These are phyloP conservation scores for Claviceps sp. DNA, from an alignment of 2,329 filamentous ascomycete genomes.

Conservation along the genomic window DNA sequence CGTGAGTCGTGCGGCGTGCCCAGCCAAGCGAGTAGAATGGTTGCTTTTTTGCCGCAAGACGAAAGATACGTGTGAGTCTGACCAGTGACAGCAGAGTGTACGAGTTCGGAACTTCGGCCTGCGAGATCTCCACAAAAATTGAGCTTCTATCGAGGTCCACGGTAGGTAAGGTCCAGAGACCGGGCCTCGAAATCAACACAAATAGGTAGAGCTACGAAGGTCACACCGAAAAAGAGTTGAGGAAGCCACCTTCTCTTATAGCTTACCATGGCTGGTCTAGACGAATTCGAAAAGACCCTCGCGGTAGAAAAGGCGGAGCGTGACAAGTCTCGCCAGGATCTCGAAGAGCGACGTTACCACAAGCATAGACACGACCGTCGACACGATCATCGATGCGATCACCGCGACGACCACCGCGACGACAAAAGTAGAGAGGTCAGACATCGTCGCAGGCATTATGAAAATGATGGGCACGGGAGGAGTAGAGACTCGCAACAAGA, in stretches of 20 bases:
- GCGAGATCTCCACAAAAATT: too few species aligned
- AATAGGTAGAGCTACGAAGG: too few species aligned
- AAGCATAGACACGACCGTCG: slow-evolving; percentile 36
- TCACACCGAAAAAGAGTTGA: too few species aligned
- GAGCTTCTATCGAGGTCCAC: too few species aligned
- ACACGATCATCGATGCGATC: slow-evolving; percentile 6
- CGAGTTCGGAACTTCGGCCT: too few species aligned
- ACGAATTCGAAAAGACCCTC: slow-evolving; percentile 67
- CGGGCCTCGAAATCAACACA: too few species aligned
- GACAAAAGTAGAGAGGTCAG: slow-evolving; percentile 15
- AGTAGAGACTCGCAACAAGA: slow-evolving; percentile 38
- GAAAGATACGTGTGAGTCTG: too few species aligned
- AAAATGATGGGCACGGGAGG: slow-evolving; percentile 35
- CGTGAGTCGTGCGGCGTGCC: too few species aligned
- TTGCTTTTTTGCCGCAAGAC: too few species aligned
- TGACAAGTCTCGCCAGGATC: slow-evolving; percentile 31
- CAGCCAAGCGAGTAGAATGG: too few species aligned
- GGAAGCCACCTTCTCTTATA: neutral
- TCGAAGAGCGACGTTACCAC: slow-evolving; percentile 27
- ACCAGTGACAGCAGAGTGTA: too few species aligned
- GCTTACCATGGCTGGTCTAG: slow-evolving; percentile 36
- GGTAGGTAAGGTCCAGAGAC: too few species aligned
- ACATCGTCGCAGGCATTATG: slow-evolving; percentile 20
- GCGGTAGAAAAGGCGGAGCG: slow-evolving; percentile 48
- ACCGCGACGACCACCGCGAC: slow-evolving; percentile 1